A percentile compares a stretch with the other conserved stretches of the same genome.
These are phyloP conservation scores for Flaveria robusta DNA, from an alignment of 129 eudicot genomes.

Conservation along the genomic window DNA sequence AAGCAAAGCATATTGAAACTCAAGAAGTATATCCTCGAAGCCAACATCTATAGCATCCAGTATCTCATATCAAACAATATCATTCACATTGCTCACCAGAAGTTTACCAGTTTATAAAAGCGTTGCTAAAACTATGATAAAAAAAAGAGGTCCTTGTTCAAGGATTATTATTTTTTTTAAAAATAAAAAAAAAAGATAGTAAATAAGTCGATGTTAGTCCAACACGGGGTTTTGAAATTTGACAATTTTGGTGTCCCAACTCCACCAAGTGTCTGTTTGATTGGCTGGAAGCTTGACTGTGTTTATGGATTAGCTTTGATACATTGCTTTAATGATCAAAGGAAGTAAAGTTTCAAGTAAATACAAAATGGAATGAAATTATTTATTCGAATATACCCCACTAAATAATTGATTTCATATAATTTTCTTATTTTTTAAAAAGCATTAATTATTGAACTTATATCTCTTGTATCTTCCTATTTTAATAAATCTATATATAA, in stretches of 20 bases:
- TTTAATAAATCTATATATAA: too few relatives aligned
- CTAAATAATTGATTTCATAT: not conserved
- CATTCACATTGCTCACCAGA: too few relatives aligned
- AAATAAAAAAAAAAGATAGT: too few relatives aligned
- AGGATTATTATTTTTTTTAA: too few relatives aligned
- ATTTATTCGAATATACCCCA: slow-evolving; percentile 6
- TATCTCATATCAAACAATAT: too few relatives aligned
- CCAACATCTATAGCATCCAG: too few relatives aligned
- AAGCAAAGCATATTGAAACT: too few relatives aligned
- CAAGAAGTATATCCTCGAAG: too few relatives aligned
- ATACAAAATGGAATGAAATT: not conserved
- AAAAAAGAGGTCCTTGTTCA: too few relatives aligned
- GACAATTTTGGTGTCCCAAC: not conserved
- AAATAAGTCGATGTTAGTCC: not conserved
- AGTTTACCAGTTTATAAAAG: too few relatives aligned
- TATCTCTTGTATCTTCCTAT: not conserved
- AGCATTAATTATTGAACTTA: not conserved
- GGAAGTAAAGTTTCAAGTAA: not conserved
- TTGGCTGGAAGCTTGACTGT: not conserved
- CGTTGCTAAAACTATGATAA: too few relatives aligned
- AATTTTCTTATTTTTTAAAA: not conserved
- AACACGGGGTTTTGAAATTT: not conserved
- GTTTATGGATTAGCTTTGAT: slow-evolving; percentile 1
- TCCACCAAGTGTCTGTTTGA: not conserved
- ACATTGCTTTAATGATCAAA: not conserved